phyloP scores from a whole-genome alignment of 2,329 filamentous ascomycete genomes.

The Fusarium mexicanum region DNA sequence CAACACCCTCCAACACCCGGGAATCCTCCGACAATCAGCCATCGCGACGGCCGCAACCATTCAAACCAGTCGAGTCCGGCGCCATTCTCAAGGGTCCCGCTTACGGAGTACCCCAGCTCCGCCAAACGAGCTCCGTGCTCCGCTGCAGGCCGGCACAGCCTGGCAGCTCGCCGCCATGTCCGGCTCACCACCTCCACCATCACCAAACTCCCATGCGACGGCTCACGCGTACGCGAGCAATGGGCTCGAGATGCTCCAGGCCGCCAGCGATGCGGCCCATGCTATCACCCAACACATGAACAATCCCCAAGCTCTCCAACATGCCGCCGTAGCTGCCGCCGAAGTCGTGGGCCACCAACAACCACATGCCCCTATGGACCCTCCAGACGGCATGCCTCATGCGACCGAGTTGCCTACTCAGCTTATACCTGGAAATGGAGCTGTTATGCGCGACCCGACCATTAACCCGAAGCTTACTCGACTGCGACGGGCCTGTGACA shows the following conservation, averaged over 20 bases:
- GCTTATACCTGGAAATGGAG: conserved; percentile 37
- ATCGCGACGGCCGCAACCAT: conserved; percentile 44
- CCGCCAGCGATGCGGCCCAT: conserved; percentile 56
- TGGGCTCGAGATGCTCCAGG: conserved; percentile 57
- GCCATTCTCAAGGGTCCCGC: conserved; percentile 35
- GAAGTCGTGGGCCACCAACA: conserved; percentile 42
- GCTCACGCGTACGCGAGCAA: conserved; percentile 58
- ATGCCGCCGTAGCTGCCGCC: conserved; percentile 51
- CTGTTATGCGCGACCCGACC: conserved; percentile 51
- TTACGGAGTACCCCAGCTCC: conserved; percentile 26
- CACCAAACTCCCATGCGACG: conserved; percentile 42
- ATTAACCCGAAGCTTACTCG: conserved; percentile 64
- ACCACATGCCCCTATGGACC: conserved; percentile 25
- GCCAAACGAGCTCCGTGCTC: conserved; percentile 37
- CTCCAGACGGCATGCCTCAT: conserved; percentile 27
- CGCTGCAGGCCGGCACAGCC: conserved; percentile 31
- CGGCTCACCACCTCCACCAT: conserved; percentile 43
- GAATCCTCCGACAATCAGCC: conserved; percentile 57
- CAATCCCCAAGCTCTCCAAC: conserved; percentile 51
- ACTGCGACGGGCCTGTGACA: conserved; percentile 67
- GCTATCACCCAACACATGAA: conserved; percentile 45
- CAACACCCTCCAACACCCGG: conserved; percentile 50
- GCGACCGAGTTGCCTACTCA: conserved; percentile 38
- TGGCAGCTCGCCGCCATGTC: conserved; percentile 35
- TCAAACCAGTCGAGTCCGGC: conserved; percentile 20